phyloP scores from a whole-genome alignment of 2,329 filamentous ascomycete genomes.

The Leptographium lundbergii region DNA sequence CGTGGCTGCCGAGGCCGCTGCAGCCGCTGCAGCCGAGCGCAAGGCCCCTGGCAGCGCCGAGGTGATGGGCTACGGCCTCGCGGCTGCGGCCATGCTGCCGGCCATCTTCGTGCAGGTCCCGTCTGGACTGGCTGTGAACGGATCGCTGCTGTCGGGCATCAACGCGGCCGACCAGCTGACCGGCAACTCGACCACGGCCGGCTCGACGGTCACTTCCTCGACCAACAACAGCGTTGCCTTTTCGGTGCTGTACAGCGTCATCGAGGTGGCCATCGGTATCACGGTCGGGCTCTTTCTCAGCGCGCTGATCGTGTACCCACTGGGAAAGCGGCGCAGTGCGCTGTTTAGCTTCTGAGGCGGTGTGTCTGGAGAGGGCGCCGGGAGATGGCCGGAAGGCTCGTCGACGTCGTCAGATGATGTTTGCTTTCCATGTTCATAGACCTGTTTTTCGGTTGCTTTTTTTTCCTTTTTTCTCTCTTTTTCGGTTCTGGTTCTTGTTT shows the following conservation, averaged over 20 bases:
- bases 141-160: conserved; percentile 45
- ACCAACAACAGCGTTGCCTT: conserved; percentile 34
- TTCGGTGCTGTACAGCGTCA: conserved; percentile 42
- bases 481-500: neutral
- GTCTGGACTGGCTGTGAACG: conserved; percentile 46
- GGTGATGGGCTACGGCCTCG: conserved; percentile 57
- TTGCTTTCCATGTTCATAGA: too few relatives aligned
- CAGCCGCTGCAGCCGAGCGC: conserved; percentile 9
- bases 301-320: conserved; percentile 40
- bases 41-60: conserved; percentile 21
- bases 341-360: conserved; percentile 36
- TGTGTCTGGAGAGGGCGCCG: neutral
- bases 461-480: neutral
- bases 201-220: conserved; percentile 9
- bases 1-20: neutral
- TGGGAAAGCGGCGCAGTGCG: conserved; percentile 45
- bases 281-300: conserved; percentile 48
- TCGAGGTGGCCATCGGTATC: conserved; percentile 49
- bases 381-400: neutral
- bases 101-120: conserved; percentile 68
- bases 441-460: neutral
- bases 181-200: conserved; percentile 21
- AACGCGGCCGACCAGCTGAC: conserved; percentile 43
- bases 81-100: conserved; percentile 73
- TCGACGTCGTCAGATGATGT: too few relatives aligned